Base-by-base conservation (phyloP, 345 rosid genomes). In the Hibiscus tridactylites region DNA sequence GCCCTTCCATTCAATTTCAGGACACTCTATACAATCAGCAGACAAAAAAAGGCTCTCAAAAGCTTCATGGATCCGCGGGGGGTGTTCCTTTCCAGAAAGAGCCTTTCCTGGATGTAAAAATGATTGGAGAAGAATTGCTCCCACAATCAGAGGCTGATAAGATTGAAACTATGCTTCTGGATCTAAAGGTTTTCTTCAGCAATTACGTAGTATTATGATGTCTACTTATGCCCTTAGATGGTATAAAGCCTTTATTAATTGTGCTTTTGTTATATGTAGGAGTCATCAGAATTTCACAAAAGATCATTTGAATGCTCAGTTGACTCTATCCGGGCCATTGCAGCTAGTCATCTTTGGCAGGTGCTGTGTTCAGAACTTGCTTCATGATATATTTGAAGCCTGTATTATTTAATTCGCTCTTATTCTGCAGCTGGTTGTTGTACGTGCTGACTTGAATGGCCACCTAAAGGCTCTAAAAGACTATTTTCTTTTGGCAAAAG, bases 311-410 rank as follows among this genome's bases (percentile, higher is more conserved):
- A 95, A 80, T 84, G 77, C 78, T 88, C 91, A 33, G 81, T 92
- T 64, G 97, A 90, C 83, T 88, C 96, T 64, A 89, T 92, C 76
- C 88, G 93, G 61, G 93, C 97, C 72, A 83, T 92, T 72, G 97
- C 99, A 62, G 99, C 97, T 62, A 84, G 97, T 81, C 97, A 92
- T 89, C 97, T 95, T 78, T 95, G 99, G 99, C 99, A 92, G 99
- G 99, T 92, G 78, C 83, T 81, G 73, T 46, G 71, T 82, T 61
- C 49, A 56, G 29, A 70, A 42, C 70, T 53, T 71, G 61, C 13
- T 68, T 62, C 39, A 31, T 21, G 47, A 53, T 53, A 52, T 75
- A 46, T 12, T 53, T 72, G 7, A 65, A 33, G 70, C 76, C 58
- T 68, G 21, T 68, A 37, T 59, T 60, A 42, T 61, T 61, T 58